phyloP scores from a whole-genome alignment of 306 rosid genomes.

The Astragalus glycyphyllos region DNA sequence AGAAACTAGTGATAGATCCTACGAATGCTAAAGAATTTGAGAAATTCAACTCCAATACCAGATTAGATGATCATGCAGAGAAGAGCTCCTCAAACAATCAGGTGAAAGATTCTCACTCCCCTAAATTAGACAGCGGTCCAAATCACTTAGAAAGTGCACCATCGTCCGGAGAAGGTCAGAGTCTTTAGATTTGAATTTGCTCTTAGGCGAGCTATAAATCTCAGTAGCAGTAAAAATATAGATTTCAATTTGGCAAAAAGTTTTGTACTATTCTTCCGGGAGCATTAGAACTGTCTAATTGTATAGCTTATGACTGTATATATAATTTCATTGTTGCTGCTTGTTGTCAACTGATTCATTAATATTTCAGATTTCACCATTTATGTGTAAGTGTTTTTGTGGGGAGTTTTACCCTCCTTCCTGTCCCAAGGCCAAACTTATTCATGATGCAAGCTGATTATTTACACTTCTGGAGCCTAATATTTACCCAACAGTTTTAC shows the following conservation, averaged over 20 bases:
- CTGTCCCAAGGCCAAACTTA: background rate
- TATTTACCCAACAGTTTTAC: too few relatives aligned
- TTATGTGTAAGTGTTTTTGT: background rate
- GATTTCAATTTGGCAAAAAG: slow-evolving; percentile 24
- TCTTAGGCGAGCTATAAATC: slow-evolving; percentile 27
- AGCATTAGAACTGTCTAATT: slow-evolving; percentile 32
- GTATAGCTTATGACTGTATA: slow-evolving; percentile 60
- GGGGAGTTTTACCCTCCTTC: background rate
- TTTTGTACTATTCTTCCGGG: slow-evolving; percentile 38
- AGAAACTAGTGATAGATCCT: slow-evolving; percentile 65
- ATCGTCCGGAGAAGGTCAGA: slow-evolving; percentile 54
- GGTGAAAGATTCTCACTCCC: slow-evolving; percentile 49
- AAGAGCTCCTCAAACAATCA: slow-evolving; percentile 54
- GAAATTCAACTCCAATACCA: slow-evolving; percentile 59
- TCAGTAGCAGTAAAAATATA: slow-evolving; percentile 33
- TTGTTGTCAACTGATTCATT: slow-evolving; percentile 26
- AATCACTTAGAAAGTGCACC: slow-evolving; percentile 53
- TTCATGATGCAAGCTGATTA: background rate
- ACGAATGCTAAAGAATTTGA: slow-evolving; percentile 65
- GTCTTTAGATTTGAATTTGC: slow-evolving; percentile 43
- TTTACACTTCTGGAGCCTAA: too few relatives aligned
- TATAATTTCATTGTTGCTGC: slow-evolving; percentile 43
- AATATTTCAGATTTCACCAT: background rate
- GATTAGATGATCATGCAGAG: slow-evolving; percentile 58
- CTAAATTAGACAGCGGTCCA: slow-evolving; percentile 46